These are phyloP conservation scores for Naegleria lovaniensis DNA, from an alignment of 208 protist genomes.

Conservation along the genomic window DNA sequence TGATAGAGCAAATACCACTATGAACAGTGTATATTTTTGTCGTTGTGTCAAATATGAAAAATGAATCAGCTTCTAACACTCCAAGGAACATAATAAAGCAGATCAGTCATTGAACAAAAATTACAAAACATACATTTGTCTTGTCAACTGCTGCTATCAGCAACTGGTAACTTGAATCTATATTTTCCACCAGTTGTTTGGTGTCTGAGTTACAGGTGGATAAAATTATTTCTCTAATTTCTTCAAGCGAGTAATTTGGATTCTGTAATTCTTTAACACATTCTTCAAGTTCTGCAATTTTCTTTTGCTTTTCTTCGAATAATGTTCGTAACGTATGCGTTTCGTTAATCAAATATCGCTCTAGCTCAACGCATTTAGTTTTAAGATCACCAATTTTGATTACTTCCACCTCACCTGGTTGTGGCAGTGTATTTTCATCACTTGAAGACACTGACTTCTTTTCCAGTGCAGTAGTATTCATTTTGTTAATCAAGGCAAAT, in stretches of 20 bases:
- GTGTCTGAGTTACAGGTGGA: not conserved
- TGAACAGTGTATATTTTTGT: not conserved
- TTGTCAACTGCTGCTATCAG: not conserved
- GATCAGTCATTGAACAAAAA: not conserved
- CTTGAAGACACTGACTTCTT: no score
- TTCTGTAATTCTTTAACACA: not conserved
- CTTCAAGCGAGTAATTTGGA: not conserved
- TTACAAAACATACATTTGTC: not conserved
- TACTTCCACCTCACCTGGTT: not conserved
- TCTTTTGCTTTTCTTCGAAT: not conserved
- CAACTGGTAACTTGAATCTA: not conserved
- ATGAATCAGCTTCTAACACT: not conserved
- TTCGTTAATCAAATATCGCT: not conserved
- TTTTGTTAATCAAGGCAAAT: not conserved
- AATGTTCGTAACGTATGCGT: not conserved
- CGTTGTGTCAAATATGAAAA: not conserved
- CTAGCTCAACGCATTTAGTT: not conserved
- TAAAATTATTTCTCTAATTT: not conserved
- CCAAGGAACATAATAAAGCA: not conserved
- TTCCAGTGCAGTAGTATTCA: not conserved
- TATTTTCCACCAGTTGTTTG: not conserved
- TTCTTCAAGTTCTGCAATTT: not conserved
- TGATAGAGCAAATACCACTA: not conserved
- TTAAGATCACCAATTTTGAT: not conserved
- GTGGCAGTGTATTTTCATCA: not conserved